Conservation (phyloP, 768 basidiomycete species). For the Termitomyces sp. region DNA sequence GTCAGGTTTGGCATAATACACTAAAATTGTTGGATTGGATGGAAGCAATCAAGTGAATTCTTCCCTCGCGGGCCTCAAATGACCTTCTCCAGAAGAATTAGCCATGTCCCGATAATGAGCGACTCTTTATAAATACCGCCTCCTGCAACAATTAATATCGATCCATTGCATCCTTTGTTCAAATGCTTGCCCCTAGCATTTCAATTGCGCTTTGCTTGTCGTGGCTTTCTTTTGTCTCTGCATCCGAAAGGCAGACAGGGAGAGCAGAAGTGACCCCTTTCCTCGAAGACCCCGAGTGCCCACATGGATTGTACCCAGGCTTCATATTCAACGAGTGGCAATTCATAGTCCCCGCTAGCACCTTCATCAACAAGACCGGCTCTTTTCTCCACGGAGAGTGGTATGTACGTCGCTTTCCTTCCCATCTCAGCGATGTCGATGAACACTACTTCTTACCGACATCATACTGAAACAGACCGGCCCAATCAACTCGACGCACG, state of each 20-base stretch:
- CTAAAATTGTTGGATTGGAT: too few relatives aligned
- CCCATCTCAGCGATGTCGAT: background rate
- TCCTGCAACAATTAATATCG: background rate
- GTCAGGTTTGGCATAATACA: too few relatives aligned
- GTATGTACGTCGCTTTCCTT: background rate
- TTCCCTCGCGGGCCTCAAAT: too few relatives aligned
- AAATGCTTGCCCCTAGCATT: background rate
- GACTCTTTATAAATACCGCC: background rate
- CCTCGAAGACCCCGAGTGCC: slow-evolving; percentile 1
- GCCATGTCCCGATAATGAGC: too few relatives aligned
- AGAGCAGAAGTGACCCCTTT: background rate
- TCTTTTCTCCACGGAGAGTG: too few relatives aligned
- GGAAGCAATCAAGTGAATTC: too few relatives aligned
- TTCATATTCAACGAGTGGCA: slow-evolving; percentile 1
- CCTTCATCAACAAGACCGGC: background rate
- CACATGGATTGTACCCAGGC: background rate
- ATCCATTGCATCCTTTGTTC: background rate
- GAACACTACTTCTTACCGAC: background rate
- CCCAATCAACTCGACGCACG: slow-evolving; percentile 2
- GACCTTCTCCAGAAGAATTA: too few relatives aligned
- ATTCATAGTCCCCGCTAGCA: background rate
- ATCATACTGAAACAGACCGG: slow-evolving; percentile 1
- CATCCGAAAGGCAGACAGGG: background rate
- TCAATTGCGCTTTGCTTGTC: background rate
- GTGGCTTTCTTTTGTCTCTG: background rate